phyloP scores from a whole-genome alignment of 2,329 filamentous ascomycete genomes.

The Colletotrichum sp. region DNA sequence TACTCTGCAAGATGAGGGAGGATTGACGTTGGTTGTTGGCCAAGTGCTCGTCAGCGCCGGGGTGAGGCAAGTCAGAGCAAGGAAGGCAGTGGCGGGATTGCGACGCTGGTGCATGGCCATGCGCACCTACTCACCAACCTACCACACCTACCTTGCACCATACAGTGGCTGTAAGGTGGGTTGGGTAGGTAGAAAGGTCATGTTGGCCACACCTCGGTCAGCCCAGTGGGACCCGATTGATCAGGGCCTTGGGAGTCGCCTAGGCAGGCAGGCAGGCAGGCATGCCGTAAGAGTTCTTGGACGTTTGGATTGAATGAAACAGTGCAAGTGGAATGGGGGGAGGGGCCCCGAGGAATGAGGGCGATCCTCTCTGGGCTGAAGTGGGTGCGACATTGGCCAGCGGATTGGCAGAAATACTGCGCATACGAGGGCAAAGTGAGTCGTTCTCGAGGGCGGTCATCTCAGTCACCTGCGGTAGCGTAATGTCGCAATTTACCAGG shows the following conservation, averaged over 20 bases:
- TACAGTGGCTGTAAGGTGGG: background rate
- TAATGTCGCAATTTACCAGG: conserved; percentile 2
- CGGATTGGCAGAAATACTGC: conserved; percentile 8
- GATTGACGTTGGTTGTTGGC: conserved; percentile 9
- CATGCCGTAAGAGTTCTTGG: background rate
- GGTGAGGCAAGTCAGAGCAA: background rate
- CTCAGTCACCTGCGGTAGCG: conserved; percentile 10
- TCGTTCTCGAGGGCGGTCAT: background rate
- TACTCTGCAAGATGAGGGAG: conserved; percentile 15
- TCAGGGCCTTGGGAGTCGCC: background rate
- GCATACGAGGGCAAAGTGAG: background rate
- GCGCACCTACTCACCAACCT: background rate
- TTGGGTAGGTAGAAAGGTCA: background rate
- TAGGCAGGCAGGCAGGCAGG: background rate
- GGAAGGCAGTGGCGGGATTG: conserved; percentile 5
- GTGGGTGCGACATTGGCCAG: background rate
- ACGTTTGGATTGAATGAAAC: background rate
- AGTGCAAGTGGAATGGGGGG: conserved; percentile 8
- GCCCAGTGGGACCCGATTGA: background rate
- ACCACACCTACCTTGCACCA: background rate
- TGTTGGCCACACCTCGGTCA: background rate
- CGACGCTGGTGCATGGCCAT: background rate
- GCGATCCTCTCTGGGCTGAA: conserved; percentile 13
- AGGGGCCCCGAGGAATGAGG: conserved; percentile 8
- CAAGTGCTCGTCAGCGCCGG: background rate